Percentiles rank a stretch among this genome's conserved stretches.
phyloP scores from a whole-genome alignment of 352 stramenopile genomes.

The Phytopythium sindhum region DNA sequence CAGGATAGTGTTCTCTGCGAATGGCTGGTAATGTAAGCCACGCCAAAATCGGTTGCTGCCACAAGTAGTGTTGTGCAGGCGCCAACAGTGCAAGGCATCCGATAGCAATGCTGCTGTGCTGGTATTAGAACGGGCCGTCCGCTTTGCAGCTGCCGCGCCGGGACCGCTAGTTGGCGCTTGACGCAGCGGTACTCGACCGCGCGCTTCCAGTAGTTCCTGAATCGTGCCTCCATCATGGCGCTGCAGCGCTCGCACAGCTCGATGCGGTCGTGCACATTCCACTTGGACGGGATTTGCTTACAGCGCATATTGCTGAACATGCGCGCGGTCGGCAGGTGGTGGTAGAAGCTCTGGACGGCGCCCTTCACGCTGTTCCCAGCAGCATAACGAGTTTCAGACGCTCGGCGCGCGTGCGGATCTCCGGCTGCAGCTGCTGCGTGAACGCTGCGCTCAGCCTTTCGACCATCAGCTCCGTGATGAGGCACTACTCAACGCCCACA shows the following conservation, averaged over 20 bases:
- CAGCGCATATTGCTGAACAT: slow-evolving; percentile 69
- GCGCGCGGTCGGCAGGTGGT: slow-evolving; percentile 75
- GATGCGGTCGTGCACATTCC: slow-evolving; percentile 25
- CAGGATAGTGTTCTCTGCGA: no score
- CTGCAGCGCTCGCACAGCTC: slow-evolving; percentile 40
- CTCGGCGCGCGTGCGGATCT: slow-evolving; percentile 48
- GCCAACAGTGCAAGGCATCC: no score
- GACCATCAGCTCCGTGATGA: slow-evolving; percentile 74
- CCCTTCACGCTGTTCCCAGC: slow-evolving; percentile 72
- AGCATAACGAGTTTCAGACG: slow-evolving; percentile 60
- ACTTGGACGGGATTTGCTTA: slow-evolving; percentile 29
- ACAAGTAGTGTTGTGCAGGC: no score
- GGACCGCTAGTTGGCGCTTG: slow-evolving; percentile 24
- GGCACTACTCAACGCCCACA: slow-evolving; percentile 83
- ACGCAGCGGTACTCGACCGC: slow-evolving; percentile 32
- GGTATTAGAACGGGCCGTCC: slow-evolving; percentile 15
- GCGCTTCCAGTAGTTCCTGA: slow-evolving; percentile 22
- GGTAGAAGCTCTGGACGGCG: slow-evolving; percentile 85
- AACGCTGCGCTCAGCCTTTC: slow-evolving; percentile 83
- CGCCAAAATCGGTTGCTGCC: no score
- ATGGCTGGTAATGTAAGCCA: no score
- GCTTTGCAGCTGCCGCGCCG: slow-evolving; percentile 9
- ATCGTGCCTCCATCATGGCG: slow-evolving; percentile 24
- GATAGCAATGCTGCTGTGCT: no score
- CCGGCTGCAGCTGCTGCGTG: slow-evolving; percentile 39